phyloP scores from a whole-genome alignment of 2,329 filamentous ascomycete genomes.

The Ophiostoma sp. region DNA sequence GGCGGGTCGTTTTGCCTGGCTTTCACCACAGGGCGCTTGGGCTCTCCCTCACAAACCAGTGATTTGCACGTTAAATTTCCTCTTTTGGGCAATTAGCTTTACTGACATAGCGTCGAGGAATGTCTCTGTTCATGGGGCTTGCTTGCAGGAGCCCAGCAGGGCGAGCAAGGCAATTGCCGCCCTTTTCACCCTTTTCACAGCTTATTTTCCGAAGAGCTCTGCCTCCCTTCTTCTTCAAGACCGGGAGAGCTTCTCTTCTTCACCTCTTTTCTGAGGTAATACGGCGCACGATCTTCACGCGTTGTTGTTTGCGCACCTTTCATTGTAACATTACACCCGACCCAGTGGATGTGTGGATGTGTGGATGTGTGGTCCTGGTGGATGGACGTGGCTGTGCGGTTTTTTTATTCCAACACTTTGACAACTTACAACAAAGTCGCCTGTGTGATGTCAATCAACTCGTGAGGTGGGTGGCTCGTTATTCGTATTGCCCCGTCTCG shows the following conservation, averaged over 20 bases:
- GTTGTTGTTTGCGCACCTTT: not conserved
- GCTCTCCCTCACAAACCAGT: not conserved
- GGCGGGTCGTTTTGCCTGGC: too few relatives aligned
- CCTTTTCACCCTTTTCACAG: not conserved
- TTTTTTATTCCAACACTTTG: not conserved
- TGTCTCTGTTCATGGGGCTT: not conserved
- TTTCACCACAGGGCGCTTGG: not conserved
- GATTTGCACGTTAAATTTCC: not conserved
- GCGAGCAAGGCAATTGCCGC: not conserved
- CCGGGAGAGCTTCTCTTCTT: not conserved
- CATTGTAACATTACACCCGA: conserved; percentile 14
- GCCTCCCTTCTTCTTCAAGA: not conserved
- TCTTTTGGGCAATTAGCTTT: not conserved
- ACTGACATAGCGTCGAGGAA: not conserved
- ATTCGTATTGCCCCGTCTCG: not conserved
- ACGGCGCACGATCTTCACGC: not conserved
- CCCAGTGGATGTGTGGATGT: not conserved
- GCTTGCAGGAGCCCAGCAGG: not conserved
- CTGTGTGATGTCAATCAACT: conserved; percentile 5
- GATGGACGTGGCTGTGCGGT: not conserved
- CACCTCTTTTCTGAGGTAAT: not conserved
- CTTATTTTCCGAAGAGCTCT: not conserved
- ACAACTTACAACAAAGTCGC: not conserved
- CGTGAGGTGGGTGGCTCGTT: not conserved
- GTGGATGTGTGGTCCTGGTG: not conserved